These are phyloP conservation scores for Penicillium diatomitis DNA, from an alignment of 495 filamentous ascomycete genomes.

Conservation along the genomic window DNA sequence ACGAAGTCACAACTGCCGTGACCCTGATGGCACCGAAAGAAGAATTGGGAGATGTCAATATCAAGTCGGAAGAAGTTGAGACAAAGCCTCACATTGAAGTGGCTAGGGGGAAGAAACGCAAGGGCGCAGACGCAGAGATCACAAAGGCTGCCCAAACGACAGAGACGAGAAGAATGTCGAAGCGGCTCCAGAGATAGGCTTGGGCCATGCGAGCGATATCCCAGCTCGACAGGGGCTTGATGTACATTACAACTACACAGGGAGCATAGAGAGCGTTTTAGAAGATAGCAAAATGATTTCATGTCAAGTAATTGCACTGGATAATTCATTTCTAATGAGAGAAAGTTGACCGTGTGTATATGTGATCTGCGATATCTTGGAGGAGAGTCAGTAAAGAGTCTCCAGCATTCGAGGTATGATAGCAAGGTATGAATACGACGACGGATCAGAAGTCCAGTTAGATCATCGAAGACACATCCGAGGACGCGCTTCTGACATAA, in stretches of 20 bases:
- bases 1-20: constrained; percentile 18
- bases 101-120: constrained; percentile 10
- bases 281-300: too few relatives aligned
- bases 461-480: constrained; percentile 46
- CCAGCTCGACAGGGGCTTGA: background rate
- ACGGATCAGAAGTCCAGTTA: constrained; percentile 51
- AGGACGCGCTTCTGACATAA: constrained; percentile 46
- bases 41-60: constrained; percentile 9
- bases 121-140: constrained; percentile 10
- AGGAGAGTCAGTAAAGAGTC: too few relatives aligned
- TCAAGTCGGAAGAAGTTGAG: constrained; percentile 17
- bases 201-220: background rate
- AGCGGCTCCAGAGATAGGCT: constrained; percentile 20
- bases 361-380: too few relatives aligned
- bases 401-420: too few relatives aligned
- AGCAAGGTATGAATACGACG: too few relatives aligned
- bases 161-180: constrained; percentile 30
- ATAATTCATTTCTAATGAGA: too few relatives aligned
- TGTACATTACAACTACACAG: background rate
- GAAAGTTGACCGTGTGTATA: too few relatives aligned
- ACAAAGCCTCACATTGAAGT: constrained; percentile 6
- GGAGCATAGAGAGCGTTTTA: too few relatives aligned
- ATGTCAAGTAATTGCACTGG: too few relatives aligned
- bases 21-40: constrained; percentile 19
- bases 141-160: constrained; percentile 22